These are phyloP conservation scores for Ophiostoma australiae DNA, from an alignment of 2,329 filamentous ascomycete genomes.

Conservation along the genomic window DNA sequence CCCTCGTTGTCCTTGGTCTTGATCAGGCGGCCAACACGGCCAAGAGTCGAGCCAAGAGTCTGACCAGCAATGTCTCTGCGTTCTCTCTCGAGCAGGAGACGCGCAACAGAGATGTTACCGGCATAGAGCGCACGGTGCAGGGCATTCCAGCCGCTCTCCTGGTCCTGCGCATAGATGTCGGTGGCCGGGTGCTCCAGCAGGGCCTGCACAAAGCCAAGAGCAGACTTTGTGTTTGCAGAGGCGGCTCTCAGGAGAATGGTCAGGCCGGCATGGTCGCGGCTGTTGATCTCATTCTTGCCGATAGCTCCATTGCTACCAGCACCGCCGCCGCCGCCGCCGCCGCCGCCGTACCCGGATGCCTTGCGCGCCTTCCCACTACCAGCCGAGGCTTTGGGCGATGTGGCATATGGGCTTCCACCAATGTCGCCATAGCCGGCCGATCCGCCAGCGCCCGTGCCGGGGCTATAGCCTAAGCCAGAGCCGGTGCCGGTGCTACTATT, in stretches of 20 bases:
- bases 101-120: constrained; percentile 82
- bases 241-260: constrained; percentile 81
- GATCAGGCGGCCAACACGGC: constrained; percentile 69
- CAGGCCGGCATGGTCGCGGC: constrained; percentile 72
- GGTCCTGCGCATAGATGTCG: constrained; percentile 82
- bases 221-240: constrained; percentile 61
- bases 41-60: constrained; percentile 52
- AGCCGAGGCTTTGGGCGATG: constrained; percentile 15
- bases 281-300: constrained; percentile 69
- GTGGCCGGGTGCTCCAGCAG: constrained; percentile 76
- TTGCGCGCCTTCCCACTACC: constrained; percentile 46
- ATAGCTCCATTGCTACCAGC: constrained; percentile 37
- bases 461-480: background rate
- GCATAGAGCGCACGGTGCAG: constrained; percentile 86
- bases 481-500: background rate
- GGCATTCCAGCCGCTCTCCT: constrained; percentile 92
- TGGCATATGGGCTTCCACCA: constrained; percentile 20
- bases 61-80: constrained; percentile 58
- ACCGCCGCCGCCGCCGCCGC: constrained; percentile 35
- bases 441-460: constrained; percentile 31
- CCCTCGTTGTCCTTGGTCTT: constrained; percentile 96
- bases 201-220: constrained; percentile 68
- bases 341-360: constrained; percentile 44
- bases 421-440: constrained; percentile 25
- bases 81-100: constrained; percentile 75